A percentile compares a stretch with the other conserved stretches of the same genome.
These are phyloP conservation scores for Chlorociboria aeruginascens DNA, from an alignment of 495 filamentous ascomycete species.

Conservation along the genomic window DNA sequence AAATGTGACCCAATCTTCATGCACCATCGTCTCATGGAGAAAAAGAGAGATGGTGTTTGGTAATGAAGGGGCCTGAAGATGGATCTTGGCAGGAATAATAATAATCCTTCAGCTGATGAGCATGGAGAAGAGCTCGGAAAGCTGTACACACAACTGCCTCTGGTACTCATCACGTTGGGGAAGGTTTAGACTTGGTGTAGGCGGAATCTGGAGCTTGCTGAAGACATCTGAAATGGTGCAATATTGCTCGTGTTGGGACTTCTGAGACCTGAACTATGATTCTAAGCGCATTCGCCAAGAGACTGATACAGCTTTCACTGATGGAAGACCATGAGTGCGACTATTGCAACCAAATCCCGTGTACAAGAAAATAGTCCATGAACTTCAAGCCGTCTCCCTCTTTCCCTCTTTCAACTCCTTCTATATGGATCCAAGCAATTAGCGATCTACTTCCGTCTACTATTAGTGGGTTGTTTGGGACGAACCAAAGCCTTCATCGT, in stretches of 20 bases:
- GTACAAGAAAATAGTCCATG: slow-evolving; percentile 5
- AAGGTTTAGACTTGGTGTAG: neutral
- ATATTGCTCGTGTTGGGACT: slow-evolving; percentile 10
- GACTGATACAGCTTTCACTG: no score
- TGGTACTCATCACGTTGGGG: neutral
- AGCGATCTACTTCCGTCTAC: neutral
- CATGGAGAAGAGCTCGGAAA: slow-evolving; percentile 57
- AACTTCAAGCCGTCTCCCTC: slow-evolving; percentile 71
- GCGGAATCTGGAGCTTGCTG: slow-evolving; percentile 1
- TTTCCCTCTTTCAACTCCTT: slow-evolving; percentile 98
- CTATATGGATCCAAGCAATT: slow-evolving; percentile 33
- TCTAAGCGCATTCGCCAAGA: slow-evolving; percentile 1
- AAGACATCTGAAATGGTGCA: slow-evolving; percentile 4
- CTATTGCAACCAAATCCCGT: slow-evolving; percentile 7
- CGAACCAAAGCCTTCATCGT: slow-evolving; percentile 95
- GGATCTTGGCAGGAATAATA: slow-evolving; percentile 85
- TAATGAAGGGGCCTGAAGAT: slow-evolving; percentile 59
- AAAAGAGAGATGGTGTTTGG: slow-evolving; percentile 66
- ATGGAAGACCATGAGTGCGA: neutral
- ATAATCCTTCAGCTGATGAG: slow-evolving; percentile 81
- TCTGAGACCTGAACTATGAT: slow-evolving; percentile 15
- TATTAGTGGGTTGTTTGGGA: slow-evolving; percentile 15
- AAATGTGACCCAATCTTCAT: slow-evolving; percentile 78
- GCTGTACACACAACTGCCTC: slow-evolving; percentile 99
- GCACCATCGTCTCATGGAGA: slow-evolving; percentile 57